Conservation (phyloP, 805 yeast genomes). For the Candida cerambycidarum region DNA sequence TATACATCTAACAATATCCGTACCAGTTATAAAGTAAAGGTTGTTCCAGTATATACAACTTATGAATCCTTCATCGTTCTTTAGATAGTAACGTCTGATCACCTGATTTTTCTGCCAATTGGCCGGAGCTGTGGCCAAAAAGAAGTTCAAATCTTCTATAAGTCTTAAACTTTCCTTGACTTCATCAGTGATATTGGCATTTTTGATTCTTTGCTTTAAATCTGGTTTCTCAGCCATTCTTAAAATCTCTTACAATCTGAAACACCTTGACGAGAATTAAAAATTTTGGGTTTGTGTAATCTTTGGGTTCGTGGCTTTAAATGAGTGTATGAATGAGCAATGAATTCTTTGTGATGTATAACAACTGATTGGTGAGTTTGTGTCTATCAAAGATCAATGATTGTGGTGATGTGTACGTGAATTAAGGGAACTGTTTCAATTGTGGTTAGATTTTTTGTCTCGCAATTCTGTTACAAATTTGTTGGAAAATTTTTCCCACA, state of each 20-base stretch:
- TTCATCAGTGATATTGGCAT: slow-evolving; percentile 13
- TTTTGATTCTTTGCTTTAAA: slow-evolving; percentile 7
- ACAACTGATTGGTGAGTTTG: no score
- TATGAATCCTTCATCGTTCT: slow-evolving; percentile 89
- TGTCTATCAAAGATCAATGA: no score
- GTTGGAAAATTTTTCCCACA: slow-evolving; percentile 4
- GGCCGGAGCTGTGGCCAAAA: slow-evolving; percentile 91
- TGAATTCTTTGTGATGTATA: no score
- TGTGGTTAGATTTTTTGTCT: not conserved
- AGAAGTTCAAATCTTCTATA: slow-evolving; percentile 79
- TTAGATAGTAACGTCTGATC: slow-evolving; percentile 79
- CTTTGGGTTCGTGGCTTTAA: no score
- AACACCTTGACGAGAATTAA: slow-evolving; percentile 2
- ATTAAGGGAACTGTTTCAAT: no score
- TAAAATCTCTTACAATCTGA: slow-evolving; percentile 5
- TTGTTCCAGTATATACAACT: slow-evolving; percentile 91
- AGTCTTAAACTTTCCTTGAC: slow-evolving; percentile 52
- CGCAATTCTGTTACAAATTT: slow-evolving; percentile 7
- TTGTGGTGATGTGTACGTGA: not conserved
- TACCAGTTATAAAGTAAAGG: slow-evolving; percentile 87
- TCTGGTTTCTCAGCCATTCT: slow-evolving; percentile 8
- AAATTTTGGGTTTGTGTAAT: no score
- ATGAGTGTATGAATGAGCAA: no score
- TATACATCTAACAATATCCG: slow-evolving; percentile 91
- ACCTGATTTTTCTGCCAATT: slow-evolving; percentile 89